phyloP scores from a whole-genome alignment of 106 monocot genomes.

The Amphibolis antarctica region DNA sequence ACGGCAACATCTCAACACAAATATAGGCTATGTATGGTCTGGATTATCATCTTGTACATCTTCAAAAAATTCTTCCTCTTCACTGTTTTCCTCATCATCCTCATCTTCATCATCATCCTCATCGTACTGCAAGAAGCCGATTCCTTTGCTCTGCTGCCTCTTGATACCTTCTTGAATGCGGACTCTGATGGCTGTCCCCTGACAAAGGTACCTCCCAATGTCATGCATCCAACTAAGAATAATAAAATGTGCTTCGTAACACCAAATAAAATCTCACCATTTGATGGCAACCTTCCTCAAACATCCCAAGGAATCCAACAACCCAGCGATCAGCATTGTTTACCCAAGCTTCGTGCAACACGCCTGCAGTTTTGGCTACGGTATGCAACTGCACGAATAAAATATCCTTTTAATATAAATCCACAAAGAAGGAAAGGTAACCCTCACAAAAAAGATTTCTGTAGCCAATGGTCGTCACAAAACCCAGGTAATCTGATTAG shows the following conservation, averaged over 20 bases:
- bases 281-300: conserved; percentile 74
- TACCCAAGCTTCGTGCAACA: conserved; percentile 86
- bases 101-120: conserved; percentile 11
- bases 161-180: conserved; percentile 22
- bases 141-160: conserved; percentile 12
- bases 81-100: not conserved
- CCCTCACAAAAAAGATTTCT: too few species aligned
- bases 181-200: conserved; percentile 20
- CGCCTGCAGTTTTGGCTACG: conserved; percentile 44
- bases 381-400: conserved; percentile 35
- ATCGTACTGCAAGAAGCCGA: conserved; percentile 19
- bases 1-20: not conserved
- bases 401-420: not conserved
- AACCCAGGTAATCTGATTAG: too few species aligned
- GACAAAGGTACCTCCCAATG: not conserved
- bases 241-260: not conserved
- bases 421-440: too few species aligned
- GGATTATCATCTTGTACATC: conserved; percentile 8
- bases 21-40: not conserved
- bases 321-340: conserved; percentile 97
- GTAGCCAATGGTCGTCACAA: too few species aligned
- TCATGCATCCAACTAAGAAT: not conserved
- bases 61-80: conserved; percentile 9
- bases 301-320: conserved; percentile 81
- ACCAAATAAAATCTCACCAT: conserved; percentile 36